Evolutionary conservation across 176 grass and related monocot species (phyloP), one percentile per base, ranked within the genome.

Genomic region (Miscanthus lutarioriparius): DNA sequence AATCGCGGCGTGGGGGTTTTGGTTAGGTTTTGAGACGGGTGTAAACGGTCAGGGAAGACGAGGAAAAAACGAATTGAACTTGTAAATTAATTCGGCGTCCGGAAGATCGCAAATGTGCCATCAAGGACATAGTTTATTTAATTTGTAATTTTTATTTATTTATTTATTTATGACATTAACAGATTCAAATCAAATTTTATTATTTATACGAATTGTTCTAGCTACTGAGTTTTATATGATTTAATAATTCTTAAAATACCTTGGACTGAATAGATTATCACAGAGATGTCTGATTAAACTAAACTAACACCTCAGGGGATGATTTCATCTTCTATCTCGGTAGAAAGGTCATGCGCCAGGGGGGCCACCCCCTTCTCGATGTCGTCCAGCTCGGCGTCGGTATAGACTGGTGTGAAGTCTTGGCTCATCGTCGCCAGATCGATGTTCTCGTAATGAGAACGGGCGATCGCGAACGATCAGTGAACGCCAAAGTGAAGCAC

Each of bases 21-120:
- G 59, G 75, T 13, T 80, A 84, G 88, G 82, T 64, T 75, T 95
- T 83, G 71, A 80, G 35, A 61, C 41, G 48, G 72, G 27, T 58
- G 2, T 54, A 54, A 74, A 48, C 15, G 72, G 44, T 74, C 26
- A 11, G 27, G 16, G 16, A 30, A 33, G 16, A 5, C 8, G 7
- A 15, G 25, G 61, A 48, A 32, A 59, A 58, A 67, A 30, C 8
- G 2, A 62, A 16, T 37, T 59, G 25, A 13, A 3, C 7, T 4
- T 1, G 5, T 38, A 75, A 58, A 22, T 80, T 92, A 56, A 49
- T 48, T 74, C 35, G 33, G 20, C 35, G 5, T 41, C 13, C 2
- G 10, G 8, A 15, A n/a, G 11, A 40, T 70, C 3, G 17, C 20
- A 41, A 22, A 20, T 43, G 36, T 69, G 36, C 36, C 68, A 43